Evolutionary conservation across 352 stramenopile species (phyloP).

Genomic region (Elongisporangium undulatum): DNA sequence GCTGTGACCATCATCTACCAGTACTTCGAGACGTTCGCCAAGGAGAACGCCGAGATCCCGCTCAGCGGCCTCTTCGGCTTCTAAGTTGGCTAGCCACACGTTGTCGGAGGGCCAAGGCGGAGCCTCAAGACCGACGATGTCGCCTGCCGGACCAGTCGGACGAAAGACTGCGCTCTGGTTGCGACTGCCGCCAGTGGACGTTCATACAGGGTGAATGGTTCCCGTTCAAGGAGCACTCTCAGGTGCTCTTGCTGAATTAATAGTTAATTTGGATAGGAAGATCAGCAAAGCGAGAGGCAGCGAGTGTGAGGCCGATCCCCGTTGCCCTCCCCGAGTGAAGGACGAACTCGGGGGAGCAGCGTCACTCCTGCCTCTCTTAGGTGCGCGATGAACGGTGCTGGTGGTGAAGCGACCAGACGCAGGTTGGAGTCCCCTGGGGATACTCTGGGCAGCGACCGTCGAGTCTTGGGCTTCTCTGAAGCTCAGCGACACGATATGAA

Average conservation of each 20-base stretch:
- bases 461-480: background rate
- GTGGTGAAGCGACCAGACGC: background rate
- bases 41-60: conserved; percentile 88
- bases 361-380: conserved; percentile 58
- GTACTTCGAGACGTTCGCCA: conserved; percentile 98
- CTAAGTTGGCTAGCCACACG: conserved; percentile 36
- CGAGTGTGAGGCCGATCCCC: conserved; percentile 41
- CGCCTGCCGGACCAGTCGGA: conserved; percentile 3
- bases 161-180: conserved; percentile 1
- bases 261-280: conserved; percentile 75
- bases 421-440: background rate
- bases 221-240: conserved; percentile 84
- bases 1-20: conserved; percentile 99
- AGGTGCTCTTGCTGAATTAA: conserved; percentile 84
- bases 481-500: background rate
- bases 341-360: conserved; percentile 15
- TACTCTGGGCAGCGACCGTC: background rate
- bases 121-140: conserved; percentile 1
- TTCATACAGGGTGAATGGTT: conserved; percentile 66
- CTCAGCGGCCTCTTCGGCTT: conserved; percentile 81
- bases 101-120: background rate
- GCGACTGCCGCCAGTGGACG: conserved; percentile 7
- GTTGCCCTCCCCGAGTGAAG: conserved; percentile 34
- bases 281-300: conserved; percentile 55
- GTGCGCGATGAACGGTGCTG: conserved; percentile 48